Conservation (phyloP, 371 early-diverging fungal species). For the Lichtheimia hyalospora region DNA sequence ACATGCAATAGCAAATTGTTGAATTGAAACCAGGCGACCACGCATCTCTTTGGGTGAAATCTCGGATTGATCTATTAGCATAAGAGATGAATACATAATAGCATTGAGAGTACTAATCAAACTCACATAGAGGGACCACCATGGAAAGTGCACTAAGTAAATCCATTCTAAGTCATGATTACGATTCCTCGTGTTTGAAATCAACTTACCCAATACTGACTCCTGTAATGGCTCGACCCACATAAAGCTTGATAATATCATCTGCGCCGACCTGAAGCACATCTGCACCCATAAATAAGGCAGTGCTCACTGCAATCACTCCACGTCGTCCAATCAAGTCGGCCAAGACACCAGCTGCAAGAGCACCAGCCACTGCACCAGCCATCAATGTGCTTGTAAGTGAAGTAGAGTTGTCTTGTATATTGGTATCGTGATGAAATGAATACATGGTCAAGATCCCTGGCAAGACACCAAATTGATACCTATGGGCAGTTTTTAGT, state of each 20-base stretch:
- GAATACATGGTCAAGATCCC: constrained; percentile 44
- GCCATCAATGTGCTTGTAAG: constrained; percentile 71
- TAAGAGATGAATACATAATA: neutral
- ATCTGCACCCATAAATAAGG: constrained; percentile 73
- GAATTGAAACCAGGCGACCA: constrained; percentile 84
- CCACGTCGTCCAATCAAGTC: constrained; percentile 77
- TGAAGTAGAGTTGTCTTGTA: constrained; percentile 36
- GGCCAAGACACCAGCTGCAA: constrained; percentile 65
- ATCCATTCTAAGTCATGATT: too few species aligned
- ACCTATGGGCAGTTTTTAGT: constrained; percentile 26
- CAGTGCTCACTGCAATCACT: constrained; percentile 69
- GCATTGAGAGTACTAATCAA: neutral
- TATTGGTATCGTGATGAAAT: constrained; percentile 34
- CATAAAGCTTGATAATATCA: constrained; percentile 56
- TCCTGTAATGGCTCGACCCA: constrained; percentile 81
- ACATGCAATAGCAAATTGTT: constrained; percentile 86
- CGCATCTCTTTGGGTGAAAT: constrained; percentile 84
- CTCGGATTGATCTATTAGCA: constrained; percentile 74
- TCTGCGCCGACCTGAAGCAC: constrained; percentile 68
- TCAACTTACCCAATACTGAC: constrained; percentile 77
- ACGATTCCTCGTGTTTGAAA: neutral
- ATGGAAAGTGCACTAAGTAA: constrained; percentile 65
- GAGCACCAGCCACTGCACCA: constrained; percentile 67
- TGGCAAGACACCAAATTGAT: constrained; percentile 50
- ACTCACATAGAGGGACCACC: constrained; percentile 81